Evolutionary conservation across 768 basidiomycete genomes (phyloP).

Genomic region (Lactarius pseudohatsudake): DNA sequence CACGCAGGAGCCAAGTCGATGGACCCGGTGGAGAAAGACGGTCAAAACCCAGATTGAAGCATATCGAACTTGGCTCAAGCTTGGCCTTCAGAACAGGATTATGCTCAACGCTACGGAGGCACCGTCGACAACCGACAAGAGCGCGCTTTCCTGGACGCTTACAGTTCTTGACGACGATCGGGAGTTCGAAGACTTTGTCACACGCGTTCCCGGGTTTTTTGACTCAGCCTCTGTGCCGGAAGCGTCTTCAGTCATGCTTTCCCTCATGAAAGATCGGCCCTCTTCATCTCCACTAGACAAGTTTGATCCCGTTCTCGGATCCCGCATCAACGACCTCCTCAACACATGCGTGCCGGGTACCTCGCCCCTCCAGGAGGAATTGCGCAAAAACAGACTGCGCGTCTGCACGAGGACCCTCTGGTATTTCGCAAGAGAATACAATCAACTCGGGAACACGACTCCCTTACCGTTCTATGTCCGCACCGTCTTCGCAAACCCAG

Average conservation of each 20-base stretch:
- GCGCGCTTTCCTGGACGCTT: slow-evolving; percentile 14
- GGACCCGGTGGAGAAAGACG: neutral
- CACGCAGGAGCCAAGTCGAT: neutral
- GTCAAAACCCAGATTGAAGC: neutral
- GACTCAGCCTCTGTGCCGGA: neutral
- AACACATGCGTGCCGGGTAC: neutral
- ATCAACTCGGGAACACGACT: neutral
- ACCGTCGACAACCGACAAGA: neutral
- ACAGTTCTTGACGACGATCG: slow-evolving; percentile 7
- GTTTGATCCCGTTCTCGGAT: slow-evolving; percentile 10
- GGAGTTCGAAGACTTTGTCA: slow-evolving; percentile 12
- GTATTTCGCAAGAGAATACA: slow-evolving; percentile 18
- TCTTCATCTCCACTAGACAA: neutral
- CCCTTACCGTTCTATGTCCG: slow-evolving; percentile 11
- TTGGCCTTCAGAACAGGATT: slow-evolving; percentile 6
- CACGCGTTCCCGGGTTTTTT: slow-evolving; percentile 16
- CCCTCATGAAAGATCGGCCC: neutral
- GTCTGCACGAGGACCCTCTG: slow-evolving; percentile 13
- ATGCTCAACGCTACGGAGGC: slow-evolving; percentile 4
- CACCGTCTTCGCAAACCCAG: neutral
- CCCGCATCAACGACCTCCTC: slow-evolving; percentile 13
- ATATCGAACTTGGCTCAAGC: slow-evolving; percentile 1
- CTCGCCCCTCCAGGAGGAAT: slow-evolving; percentile 5
- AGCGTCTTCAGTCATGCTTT: slow-evolving; percentile 1
- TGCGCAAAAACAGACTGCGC: slow-evolving; percentile 9